Base-by-base conservation (phyloP, 2,329 filamentous ascomycete species). In the Paraphaeosphaeria sporulosa region DNA sequence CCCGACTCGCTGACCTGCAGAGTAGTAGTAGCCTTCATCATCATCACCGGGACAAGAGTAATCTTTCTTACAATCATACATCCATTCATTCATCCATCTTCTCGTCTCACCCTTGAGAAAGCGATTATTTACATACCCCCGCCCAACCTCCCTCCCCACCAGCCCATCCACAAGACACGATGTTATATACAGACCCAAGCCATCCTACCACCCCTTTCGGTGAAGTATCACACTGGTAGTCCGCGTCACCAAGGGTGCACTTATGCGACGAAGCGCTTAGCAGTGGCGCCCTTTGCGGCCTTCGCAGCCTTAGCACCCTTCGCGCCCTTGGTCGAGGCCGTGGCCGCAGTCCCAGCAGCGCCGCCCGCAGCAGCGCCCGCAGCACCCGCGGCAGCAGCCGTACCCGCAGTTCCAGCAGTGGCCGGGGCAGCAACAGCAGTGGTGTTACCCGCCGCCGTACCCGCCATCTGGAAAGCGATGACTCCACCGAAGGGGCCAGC, bases 401-500 rank as follows among this genome's bases (percentile, higher is more conserved):
- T 15, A 17, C 5, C 25, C 4, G 21, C 44, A 10, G 44, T 27
- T 15, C 44, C 55, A 53, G 51, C 52, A 54, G 44, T 30, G 4
- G 27, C 27, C 27, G 27, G 27, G 8, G 27, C 27, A 32, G 30
- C 30, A 32, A 17, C 46, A 34, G 47, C 42, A 19, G 58, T 61
- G 36, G 53, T 59, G 49, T 58, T 58, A 30, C 57, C 55, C 17
- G 21, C 17, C 4, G 56, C 53, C n/a, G 32, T n/a, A 8, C 32
- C 58, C 12, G 40, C 55, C 59, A 67, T 65, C 57, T 70, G 67
- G 56, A 70, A 70, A 6, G 65, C 64, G 30, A 69, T 56, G 2
- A 68, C 64, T 30, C 64, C 67, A 12, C 67, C 67, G 48, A 70
- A 70, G 12, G 67, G 65, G 21, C 64, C 67, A 12, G 60, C 65